phyloP scores from a whole-genome alignment of 192 early-diverging fungal genomes.

The Thoreauomyces humboldtii region DNA sequence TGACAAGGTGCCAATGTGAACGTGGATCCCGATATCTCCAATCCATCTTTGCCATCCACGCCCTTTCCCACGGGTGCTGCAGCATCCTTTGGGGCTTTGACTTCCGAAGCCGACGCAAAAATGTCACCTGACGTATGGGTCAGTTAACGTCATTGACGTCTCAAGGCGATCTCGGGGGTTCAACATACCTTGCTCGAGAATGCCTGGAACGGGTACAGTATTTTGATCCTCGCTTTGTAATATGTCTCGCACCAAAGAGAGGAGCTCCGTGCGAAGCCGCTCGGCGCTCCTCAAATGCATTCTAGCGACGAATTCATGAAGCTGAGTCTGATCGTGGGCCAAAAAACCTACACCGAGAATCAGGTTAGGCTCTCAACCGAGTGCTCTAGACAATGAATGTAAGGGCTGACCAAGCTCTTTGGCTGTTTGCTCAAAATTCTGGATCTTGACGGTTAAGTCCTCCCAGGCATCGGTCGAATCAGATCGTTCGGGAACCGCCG shows the following conservation, averaged over 20 bases:
- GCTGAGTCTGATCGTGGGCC: not conserved
- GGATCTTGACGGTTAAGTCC: not conserved
- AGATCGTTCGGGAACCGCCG: too few relatives aligned
- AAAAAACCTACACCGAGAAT: not conserved
- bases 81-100: not conserved
- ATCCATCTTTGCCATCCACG: slow-evolving; percentile 8
- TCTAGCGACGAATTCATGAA: not conserved
- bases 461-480: too few relatives aligned
- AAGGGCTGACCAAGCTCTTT: not conserved
- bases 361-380: too few relatives aligned
- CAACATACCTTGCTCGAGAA: slow-evolving; percentile 25
- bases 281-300: not conserved
- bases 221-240: slow-evolving; percentile 37
- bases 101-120: slow-evolving; percentile 7
- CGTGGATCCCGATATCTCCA: slow-evolving; percentile 10
- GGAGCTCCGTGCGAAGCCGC: slow-evolving; percentile 22
- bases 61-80: not conserved
- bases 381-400: too few relatives aligned
- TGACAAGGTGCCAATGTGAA: slow-evolving; percentile 36
- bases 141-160: not conserved
- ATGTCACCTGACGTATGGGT: slow-evolving; percentile 6
- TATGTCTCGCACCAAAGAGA: slow-evolving; percentile 32
- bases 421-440: not conserved
- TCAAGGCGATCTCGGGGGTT: not conserved
- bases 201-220: slow-evolving; percentile 40